Percentiles rank a stretch among this genome's conserved stretches.
Evolutionary conservation across 371 early-diverging fungal genomes (phyloP).

Genomic region (Haplosporangium sp.): DNA sequence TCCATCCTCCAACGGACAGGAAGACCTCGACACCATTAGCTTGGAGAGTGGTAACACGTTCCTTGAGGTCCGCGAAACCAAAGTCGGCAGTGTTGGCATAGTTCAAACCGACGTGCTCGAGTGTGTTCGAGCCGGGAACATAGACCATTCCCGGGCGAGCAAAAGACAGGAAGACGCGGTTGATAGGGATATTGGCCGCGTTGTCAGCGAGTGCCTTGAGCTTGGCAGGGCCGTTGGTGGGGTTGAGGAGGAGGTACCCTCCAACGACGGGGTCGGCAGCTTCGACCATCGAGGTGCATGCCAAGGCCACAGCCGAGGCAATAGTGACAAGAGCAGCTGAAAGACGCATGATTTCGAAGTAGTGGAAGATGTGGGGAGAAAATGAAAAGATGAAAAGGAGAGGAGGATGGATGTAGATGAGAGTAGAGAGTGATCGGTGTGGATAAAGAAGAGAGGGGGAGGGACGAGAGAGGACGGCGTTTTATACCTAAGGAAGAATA

Average conservation of each 20-base stretch:
- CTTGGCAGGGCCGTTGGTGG: slow-evolving; percentile 44
- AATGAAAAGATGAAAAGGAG: neutral
- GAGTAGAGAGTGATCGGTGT: too few relatives aligned
- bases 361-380: too few relatives aligned
- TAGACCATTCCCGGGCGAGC: slow-evolving; percentile 55
- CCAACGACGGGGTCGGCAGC: slow-evolving; percentile 35
- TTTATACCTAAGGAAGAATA: neutral
- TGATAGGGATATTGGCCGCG: slow-evolving; percentile 52
- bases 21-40: slow-evolving; percentile 49
- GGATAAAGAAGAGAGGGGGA: neutral
- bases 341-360: slow-evolving; percentile 28
- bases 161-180: slow-evolving; percentile 52
- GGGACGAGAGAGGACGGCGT: slow-evolving; percentile 4
- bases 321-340: slow-evolving; percentile 46
- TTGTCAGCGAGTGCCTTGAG: slow-evolving; percentile 55
- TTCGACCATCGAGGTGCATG: slow-evolving; percentile 34
- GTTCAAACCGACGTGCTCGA: slow-evolving; percentile 44
- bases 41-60: slow-evolving; percentile 29
- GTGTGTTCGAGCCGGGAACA: slow-evolving; percentile 51
- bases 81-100: slow-evolving; percentile 42
- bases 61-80: slow-evolving; percentile 54
- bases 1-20: slow-evolving; percentile 55
- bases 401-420: neutral
- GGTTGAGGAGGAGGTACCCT: slow-evolving; percentile 51
- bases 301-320: slow-evolving; percentile 45